These are phyloP conservation scores for Lathyrus sativus DNA, from an alignment of 306 rosid genomes.

Conservation along the genomic window DNA sequence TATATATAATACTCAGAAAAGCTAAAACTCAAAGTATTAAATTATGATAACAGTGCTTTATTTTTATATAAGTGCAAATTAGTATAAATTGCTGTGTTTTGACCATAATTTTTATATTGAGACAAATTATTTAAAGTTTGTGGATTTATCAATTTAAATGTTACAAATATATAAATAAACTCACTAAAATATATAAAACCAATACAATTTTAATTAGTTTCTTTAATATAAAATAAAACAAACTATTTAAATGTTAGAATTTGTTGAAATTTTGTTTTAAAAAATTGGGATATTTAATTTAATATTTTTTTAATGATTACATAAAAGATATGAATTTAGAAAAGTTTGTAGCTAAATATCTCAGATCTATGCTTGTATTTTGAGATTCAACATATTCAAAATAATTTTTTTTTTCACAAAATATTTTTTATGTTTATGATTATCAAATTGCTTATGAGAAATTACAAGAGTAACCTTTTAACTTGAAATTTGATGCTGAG, in stretches of 20 bases:
- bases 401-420: not conserved
- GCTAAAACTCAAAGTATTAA: constrained; percentile 31
- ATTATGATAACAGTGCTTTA: not conserved
- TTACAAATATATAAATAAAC: not conserved
- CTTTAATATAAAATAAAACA: not conserved
- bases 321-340: not conserved
- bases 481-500: constrained; percentile 27
- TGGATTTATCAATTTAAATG: not conserved
- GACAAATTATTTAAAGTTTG: not conserved
- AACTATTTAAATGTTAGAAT: not conserved
- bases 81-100: constrained; percentile 3
- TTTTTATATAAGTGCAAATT: not conserved
- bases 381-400: not conserved
- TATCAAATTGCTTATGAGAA: constrained; percentile 5
- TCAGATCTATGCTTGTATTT: constrained; percentile 23
- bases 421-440: not conserved
- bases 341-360: not conserved
- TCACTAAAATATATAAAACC: not conserved
- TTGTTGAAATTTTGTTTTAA: not conserved
- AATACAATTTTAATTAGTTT: not conserved
- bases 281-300: not conserved
- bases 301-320: not conserved
- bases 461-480: constrained; percentile 12
- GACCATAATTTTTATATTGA: not conserved
- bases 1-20: constrained; percentile 17